Evolutionary conservation across 257 asterid genomes (phyloP), one percentile per base, ranked within the genome.

Genomic region (Solanum rostratum): DNA sequence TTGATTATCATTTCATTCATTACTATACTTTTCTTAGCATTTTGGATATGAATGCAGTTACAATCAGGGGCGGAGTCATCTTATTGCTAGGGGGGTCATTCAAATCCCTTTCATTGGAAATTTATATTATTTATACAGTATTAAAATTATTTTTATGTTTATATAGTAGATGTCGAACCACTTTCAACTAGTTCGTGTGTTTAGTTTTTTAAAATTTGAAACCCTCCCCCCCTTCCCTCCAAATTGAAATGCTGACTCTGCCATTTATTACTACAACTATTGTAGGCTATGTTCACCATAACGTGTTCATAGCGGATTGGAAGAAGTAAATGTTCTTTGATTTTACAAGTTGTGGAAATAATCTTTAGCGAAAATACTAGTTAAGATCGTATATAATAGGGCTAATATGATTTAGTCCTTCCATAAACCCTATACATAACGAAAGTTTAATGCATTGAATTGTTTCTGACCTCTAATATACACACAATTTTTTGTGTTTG

Each of bases 11-110:
- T 37, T 69, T 37, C 2, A 37, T 18, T 37, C 7, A 4, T 4
- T 69, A 19, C 5, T 16, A 87, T 85, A 86, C 86, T 85, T 90
- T 88, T 88, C 89, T 90, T 86, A 85, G 87, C 84, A 88, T 87
- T 90, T 88, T 88, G 39, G 6, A 33, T 33, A 33, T 33, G 39
- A 33, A 4, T 33, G 39, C 6, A 33, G 4, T 3, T 33, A 33
- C 39, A 33, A 33, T 5, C 37, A 33, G 37, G 0, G 37, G 37
- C 4, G 37, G 37, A 3, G 37, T 5, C 6, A 33, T 5, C 39
- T 33, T 33, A 4, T 33, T 33, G 39, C 6, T 33, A 33, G 5
- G 39, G 39, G 37, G 6, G 3, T 33, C 6, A 33, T 33, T 33
- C 39, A 33, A 33, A 33, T 0, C 39, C 0, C 4, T 5, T 33